Base-by-base conservation (phyloP, 2,329 filamentous ascomycete genomes). In the Rutstroemia sp. region DNA sequence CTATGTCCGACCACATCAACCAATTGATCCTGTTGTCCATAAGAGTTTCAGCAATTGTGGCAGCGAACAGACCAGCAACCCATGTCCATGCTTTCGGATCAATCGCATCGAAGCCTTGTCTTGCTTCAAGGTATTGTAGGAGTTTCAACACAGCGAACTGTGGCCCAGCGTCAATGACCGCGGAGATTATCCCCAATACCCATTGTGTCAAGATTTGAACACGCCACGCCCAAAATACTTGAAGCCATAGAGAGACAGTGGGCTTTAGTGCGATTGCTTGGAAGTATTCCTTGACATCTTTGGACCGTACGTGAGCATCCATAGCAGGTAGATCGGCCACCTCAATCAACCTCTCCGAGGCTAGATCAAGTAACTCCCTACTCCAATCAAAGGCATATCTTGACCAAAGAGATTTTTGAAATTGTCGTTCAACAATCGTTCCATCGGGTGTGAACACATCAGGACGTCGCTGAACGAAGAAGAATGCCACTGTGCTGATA, bases 321-420 rank as follows among this genome's bases (percentile, higher is more conserved):
- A 86, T 76, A 25, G 78, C 75, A 0, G 84, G 81, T 16, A 90
- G 72, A 63, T 88, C 84, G 3, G 72, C 72, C 34, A 83, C 70
- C 30, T 85, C 78, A 2, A 90, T 76, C 44, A 78, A 78, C 63
- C 86, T 82, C 63, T 76, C 75, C 6, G 72, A 70, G 2, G 84
- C 82, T 25, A 76, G 68, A 1, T 71, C 67, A 16, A 91, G 74
- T 0, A 89, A 63, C 1, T 72, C 68, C 2, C 67, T 69, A 1
- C 79, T 75, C 87, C 87, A 92, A 54, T 73, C 72, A 72, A 83
- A 91, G 5, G 81, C 87, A 65, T 82, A 81, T 54, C 81, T 79
- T 51, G 72, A 77, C 56, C 84, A 75, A 2, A 82, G 77, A 3
- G 83, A 82, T 2, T 75, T 75, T 0, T 83, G 84, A 62, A 76